Percentiles rank a stretch among this genome's conserved stretches.
Evolutionary conservation across 805 yeast species (phyloP).

Genomic region (Wickerhamomyces kurtzmanii): DNA sequence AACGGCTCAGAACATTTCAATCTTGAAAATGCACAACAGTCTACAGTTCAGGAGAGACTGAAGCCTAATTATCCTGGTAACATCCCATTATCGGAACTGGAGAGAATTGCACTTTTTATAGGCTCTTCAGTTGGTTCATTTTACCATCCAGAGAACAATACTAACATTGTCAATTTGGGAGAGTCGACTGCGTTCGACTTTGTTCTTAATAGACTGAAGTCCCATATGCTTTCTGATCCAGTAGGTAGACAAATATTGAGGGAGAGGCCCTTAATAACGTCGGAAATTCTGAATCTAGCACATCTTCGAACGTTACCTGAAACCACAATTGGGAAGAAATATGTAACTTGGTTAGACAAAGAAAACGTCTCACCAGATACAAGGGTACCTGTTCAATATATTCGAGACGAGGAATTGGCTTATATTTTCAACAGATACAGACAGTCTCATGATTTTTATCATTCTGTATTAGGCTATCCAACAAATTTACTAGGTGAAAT

Average conservation of each 20-base stretch:
- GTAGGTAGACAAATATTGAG: conserved; percentile 69
- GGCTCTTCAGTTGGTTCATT: conserved; percentile 75
- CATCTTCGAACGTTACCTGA: conserved; percentile 49
- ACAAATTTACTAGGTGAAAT: conserved; percentile 94
- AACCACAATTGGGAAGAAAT: conserved; percentile 71
- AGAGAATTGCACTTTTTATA: conserved; percentile 51
- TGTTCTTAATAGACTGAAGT: conserved; percentile 52
- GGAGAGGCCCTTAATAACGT: conserved; percentile 78
- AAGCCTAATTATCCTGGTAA: conserved; percentile 58
- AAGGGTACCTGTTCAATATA: conserved; percentile 76
- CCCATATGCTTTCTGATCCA: conserved; percentile 65
- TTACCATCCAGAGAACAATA: conserved; percentile 67
- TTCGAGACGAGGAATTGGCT: conserved; percentile 84
- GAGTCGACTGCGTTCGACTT: conserved; percentile 79
- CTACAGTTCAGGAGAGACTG: conserved; percentile 20
- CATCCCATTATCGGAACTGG: conserved; percentile 59
- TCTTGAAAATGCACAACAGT: conserved; percentile 23
- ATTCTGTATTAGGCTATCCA: conserved; percentile 84
- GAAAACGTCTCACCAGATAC: conserved; percentile 95
- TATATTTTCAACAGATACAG: conserved; percentile 90
- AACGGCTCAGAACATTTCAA: conserved; percentile 9
- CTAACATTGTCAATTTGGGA: conserved; percentile 74
- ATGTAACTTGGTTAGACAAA: conserved; percentile 68
- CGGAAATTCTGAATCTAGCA: conserved; percentile 56
- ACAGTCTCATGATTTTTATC: conserved; percentile 96